Percentiles rank a stretch among this genome's conserved stretches.
Conservation (phyloP, 371 early-diverging fungal species). For the Aphelidium insulamus region DNA sequence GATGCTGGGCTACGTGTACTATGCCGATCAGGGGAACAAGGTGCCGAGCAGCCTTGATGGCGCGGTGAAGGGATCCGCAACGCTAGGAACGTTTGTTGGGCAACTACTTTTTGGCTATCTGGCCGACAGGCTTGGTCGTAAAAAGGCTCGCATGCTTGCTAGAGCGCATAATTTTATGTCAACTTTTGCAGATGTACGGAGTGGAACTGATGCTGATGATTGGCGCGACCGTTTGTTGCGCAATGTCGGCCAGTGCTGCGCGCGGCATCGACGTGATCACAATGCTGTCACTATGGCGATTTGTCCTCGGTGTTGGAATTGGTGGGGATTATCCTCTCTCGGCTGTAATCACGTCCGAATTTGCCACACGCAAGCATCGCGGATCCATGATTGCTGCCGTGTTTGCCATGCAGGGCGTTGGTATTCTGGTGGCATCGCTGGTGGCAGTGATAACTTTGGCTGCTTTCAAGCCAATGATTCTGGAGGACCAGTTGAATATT, state of each 20-base stretch:
- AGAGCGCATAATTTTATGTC: neutral
- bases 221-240: conserved; percentile 50
- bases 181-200: conserved; percentile 40
- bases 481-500: conserved; percentile 30
- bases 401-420: conserved; percentile 82
- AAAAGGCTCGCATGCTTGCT: conserved; percentile 10
- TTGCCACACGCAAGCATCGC: conserved; percentile 44
- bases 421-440: conserved; percentile 52
- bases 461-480: conserved; percentile 36
- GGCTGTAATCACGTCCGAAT: conserved; percentile 75
- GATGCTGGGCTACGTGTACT: conserved; percentile 57
- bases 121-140: conserved; percentile 63
- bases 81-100: conserved; percentile 58
- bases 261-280: conserved; percentile 43
- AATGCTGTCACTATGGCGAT: conserved; percentile 54
- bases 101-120: conserved; percentile 68
- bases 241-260: conserved; percentile 37
- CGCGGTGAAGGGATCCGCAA: conserved; percentile 55
- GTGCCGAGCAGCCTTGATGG: conserved; percentile 38
- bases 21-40: conserved; percentile 15
- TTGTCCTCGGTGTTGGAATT: conserved; percentile 59
- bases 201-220: conserved; percentile 60
- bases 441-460: conserved; percentile 41
- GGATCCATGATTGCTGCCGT: conserved; percentile 68
- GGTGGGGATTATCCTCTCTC: conserved; percentile 71